These are phyloP conservation scores for Cryphonectria parasitica DNA, from an alignment of 2,329 filamentous ascomycete species.

Conservation along the genomic window DNA sequence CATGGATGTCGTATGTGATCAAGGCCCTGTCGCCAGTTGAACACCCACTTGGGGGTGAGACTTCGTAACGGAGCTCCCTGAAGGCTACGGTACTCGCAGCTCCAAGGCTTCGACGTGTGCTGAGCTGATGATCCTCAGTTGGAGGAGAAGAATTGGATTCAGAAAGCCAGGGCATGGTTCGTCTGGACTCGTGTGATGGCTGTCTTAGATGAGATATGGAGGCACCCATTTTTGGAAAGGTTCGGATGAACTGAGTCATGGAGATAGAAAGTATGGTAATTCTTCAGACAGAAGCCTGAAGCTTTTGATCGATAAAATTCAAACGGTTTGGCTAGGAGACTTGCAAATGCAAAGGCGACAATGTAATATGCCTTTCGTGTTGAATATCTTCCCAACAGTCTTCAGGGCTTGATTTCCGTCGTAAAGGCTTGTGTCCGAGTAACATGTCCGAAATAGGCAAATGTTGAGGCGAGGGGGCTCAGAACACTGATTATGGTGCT, in stretches of 20 bases:
- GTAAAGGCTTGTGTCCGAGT: too few species aligned
- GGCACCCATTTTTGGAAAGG: not conserved
- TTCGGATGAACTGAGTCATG: not conserved
- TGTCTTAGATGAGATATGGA: not conserved
- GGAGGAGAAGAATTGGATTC: not conserved
- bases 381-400: not conserved
- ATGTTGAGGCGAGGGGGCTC: not conserved
- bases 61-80: slow-evolving; percentile 2
- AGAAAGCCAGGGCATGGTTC: not conserved
- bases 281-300: not conserved
- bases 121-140: not conserved
- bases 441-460: too few species aligned
- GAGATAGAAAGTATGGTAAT: not conserved
- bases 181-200: not conserved
- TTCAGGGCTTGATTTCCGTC: not conserved
- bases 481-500: not conserved
- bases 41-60: not conserved
- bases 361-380: not conserved
- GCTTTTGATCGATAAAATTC: not conserved
- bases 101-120: not conserved
- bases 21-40: not conserved
- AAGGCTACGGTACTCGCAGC: not conserved
- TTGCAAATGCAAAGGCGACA: not conserved
- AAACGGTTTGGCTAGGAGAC: not conserved
- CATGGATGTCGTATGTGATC: not conserved